Conservation (phyloP, 768 basidiomycete species). For the Boletus rufocinnamomeus region DNA sequence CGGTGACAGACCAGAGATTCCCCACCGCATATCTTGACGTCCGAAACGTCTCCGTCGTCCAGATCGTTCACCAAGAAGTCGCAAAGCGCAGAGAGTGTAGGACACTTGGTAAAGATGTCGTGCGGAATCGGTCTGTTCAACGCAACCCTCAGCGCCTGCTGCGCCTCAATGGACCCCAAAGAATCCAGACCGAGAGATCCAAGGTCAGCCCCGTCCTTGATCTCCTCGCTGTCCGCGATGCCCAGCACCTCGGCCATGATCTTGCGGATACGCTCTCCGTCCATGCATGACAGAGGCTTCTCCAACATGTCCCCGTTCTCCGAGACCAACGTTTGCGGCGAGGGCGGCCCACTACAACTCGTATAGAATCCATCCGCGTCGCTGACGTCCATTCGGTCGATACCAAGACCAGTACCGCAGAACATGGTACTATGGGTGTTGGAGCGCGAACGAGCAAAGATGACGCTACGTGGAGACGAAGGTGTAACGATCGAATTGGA, state of each 20-base stretch:
- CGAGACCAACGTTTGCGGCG: slow-evolving; percentile 44
- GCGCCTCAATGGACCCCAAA: slow-evolving; percentile 61
- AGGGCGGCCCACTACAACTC: slow-evolving; percentile 26
- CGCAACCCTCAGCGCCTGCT: slow-evolving; percentile 46
- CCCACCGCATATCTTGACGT: background rate
- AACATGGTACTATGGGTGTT: slow-evolving; percentile 23
- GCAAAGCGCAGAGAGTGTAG: slow-evolving; percentile 37
- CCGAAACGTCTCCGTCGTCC: background rate
- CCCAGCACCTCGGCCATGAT: slow-evolving; percentile 50
- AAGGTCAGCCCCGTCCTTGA: slow-evolving; percentile 50
- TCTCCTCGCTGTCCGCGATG: slow-evolving; percentile 29
- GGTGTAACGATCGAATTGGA: slow-evolving; percentile 32
- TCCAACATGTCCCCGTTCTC: slow-evolving; percentile 23
- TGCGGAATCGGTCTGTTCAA: slow-evolving; percentile 46
- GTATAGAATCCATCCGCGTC: slow-evolving; percentile 7
- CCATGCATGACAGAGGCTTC: background rate
- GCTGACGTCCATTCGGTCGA: slow-evolving; percentile 14
- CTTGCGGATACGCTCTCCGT: slow-evolving; percentile 32
- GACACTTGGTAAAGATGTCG: slow-evolving; percentile 42
- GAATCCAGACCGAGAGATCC: slow-evolving; percentile 62
- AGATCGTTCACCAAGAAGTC: slow-evolving; percentile 12
- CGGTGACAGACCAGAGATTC: background rate
- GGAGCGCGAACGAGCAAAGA: slow-evolving; percentile 32
- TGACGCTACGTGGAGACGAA: slow-evolving; percentile 29
- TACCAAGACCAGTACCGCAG: background rate